Percentiles rank a stretch among this genome's conserved stretches.
Conservation (phyloP, 495 filamentous ascomycete genomes). For the Hypoxylon cercidicola region DNA sequence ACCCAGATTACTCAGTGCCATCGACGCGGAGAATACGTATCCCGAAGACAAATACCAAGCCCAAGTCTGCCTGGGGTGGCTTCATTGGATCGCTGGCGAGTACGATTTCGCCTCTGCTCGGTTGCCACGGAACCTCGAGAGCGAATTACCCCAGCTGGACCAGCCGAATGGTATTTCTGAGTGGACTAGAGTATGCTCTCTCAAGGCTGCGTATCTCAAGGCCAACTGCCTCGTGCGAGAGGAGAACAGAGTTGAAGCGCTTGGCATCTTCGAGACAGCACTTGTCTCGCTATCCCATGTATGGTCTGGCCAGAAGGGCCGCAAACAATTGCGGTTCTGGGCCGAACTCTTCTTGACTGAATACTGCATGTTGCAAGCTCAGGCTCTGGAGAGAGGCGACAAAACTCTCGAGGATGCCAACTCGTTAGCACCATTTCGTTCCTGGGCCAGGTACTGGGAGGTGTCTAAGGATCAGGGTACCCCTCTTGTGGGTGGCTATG, state of each 20-base stretch:
- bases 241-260: constrained; percentile 64
- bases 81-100: constrained; percentile 80
- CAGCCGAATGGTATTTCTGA: constrained; percentile 61
- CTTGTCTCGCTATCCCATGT: constrained; percentile 66
- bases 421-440: constrained; percentile 66
- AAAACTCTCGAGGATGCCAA: constrained; percentile 57
- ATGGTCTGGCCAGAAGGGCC: constrained; percentile 53
- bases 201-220: constrained; percentile 81
- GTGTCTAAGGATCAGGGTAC: constrained; percentile 48
- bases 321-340: constrained; percentile 76
- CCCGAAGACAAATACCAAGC: constrained; percentile 81
- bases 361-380: constrained; percentile 71
- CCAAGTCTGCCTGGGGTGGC: constrained; percentile 81
- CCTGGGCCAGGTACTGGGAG: constrained; percentile 70
- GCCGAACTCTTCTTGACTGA: constrained; percentile 78
- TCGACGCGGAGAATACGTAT: constrained; percentile 67
- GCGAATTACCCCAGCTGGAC: constrained; percentile 61
- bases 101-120: constrained; percentile 67
- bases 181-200: constrained; percentile 82
- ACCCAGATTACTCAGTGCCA: constrained; percentile 71
- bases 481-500: constrained; percentile 55
- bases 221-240: constrained; percentile 72
- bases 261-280: constrained; percentile 70
- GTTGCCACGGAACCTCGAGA: constrained; percentile 70
- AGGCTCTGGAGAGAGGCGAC: constrained; percentile 60